Base-by-base conservation (phyloP, 2,329 filamentous ascomycete species). In the Claviceps digitariae region DNA sequence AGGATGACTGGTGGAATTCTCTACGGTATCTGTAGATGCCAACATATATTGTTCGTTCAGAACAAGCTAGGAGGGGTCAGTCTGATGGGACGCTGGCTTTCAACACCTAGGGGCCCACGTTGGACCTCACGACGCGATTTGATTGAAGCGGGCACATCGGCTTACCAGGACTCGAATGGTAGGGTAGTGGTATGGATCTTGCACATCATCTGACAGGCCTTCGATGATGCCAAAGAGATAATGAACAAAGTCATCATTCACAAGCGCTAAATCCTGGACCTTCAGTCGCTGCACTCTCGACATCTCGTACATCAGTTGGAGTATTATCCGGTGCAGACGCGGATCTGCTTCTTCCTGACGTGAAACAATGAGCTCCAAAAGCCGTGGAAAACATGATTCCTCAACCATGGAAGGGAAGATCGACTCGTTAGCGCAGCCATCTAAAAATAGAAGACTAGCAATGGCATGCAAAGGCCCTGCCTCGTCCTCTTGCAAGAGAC, bases 1-100 rank as follows among this genome's bases (percentile, higher is more conserved):
- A 10, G 72, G 58, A 13, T 63, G 63, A n/a, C 72, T 64, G 10
- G 60, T 51, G 9, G 43, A 15, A 40, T 74, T 69, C 36, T 66
- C 64, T 21, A 69, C 69, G 3, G 73, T 67, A 31, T 75, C 79
- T 55, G 77, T 86, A 60, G 74, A 80, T 21, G 81, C 76, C 53
- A 97, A 83, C 87, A 98, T 95, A 69, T 96, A 98, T 69, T 98
- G 93, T 68, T 98, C 93, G 69, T 98, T 98, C 58, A 98, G 72
- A 29, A 97, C 90, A 61, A 98, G 79, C 88, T 95, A 59, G 50
- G 48, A 12, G 4, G 8, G 36, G 59, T 65, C 50, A 64, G 61
- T 54, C 40, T 49, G 41, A 48, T 13, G 17, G 29, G 38, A 20
- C 10, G 20, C 46, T 20, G 31, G 15, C 38, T 45, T 48, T 12